Evolutionary conservation across 129 eudicot genomes (phyloP).

Genomic region (Flaveria linearis): DNA sequence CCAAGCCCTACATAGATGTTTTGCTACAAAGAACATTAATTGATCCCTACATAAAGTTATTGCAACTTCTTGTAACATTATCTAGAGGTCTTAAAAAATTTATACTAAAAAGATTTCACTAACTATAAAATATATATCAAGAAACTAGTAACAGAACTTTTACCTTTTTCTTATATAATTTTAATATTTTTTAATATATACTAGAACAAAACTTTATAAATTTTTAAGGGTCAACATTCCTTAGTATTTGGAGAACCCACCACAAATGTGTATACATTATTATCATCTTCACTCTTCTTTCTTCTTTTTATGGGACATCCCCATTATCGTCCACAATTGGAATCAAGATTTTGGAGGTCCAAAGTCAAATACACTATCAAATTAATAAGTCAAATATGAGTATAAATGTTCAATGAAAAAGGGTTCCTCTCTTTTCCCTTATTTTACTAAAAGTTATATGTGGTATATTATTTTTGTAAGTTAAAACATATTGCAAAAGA

Average conservation of each 20-base stretch:
- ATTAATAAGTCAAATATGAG: conserved; percentile 27
- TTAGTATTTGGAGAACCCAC: conserved; percentile 45
- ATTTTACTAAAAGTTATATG: conserved; percentile 1
- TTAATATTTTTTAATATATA: neutral
- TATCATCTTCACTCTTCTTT: conserved; percentile 35
- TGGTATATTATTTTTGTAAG: neutral
- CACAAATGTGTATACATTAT: conserved; percentile 40
- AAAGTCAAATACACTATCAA: conserved; percentile 36
- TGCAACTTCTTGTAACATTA: neutral
- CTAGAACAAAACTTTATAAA: neutral
- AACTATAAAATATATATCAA: neutral
- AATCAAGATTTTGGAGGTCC: conserved; percentile 34
- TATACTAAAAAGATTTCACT: neutral
- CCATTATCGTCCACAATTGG: conserved; percentile 45
- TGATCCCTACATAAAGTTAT: conserved; percentile 18
- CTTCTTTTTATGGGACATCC: conserved; percentile 42
- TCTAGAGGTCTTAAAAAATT: neutral
- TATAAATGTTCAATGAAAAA: conserved; percentile 16
- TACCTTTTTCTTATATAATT: neutral
- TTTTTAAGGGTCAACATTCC: conserved; percentile 33
- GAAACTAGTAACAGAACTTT: neutral
- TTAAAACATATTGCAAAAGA: neutral
- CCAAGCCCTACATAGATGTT: conserved; percentile 30
- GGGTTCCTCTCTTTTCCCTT: neutral
- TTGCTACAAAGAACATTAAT: conserved; percentile 20